phyloP scores from a whole-genome alignment of 1,284 basidiomycete species.

The Puccinia novopanici region DNA sequence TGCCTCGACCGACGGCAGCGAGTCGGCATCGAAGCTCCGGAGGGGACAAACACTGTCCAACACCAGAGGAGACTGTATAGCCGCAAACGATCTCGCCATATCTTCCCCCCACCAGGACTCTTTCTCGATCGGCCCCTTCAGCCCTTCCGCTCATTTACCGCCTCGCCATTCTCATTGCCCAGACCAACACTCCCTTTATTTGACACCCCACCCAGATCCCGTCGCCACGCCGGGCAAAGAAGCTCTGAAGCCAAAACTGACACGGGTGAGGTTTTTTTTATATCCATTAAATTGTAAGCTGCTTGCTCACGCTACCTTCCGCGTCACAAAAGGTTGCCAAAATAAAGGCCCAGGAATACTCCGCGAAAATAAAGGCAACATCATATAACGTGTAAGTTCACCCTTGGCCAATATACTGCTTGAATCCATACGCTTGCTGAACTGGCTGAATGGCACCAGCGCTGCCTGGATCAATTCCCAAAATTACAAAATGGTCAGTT shows the following conservation, averaged over 20 bases:
- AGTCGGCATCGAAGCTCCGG: too few relatives aligned
- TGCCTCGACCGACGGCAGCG: background rate
- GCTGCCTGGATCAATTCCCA: background rate
- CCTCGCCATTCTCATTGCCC: background rate
- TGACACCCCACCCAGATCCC: background rate
- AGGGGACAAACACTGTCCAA: background rate
- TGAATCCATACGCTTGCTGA: background rate
- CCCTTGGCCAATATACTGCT: background rate
- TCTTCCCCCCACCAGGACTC: background rate
- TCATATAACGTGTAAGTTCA: background rate
- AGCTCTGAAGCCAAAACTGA: background rate
- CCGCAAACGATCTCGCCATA: background rate
- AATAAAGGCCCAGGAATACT: background rate
- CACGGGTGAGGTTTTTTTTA: background rate
- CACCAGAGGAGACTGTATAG: background rate
- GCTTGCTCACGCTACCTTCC: background rate
- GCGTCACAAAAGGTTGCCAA: background rate
- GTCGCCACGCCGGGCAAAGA: background rate
- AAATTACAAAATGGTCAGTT: background rate
- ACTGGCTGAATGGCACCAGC: background rate
- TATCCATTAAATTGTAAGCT: background rate
- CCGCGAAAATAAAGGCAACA: background rate
- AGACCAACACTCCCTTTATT: background rate
- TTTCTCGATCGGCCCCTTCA: background rate
- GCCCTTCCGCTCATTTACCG: background rate